Percentiles rank a stretch among this genome's conserved stretches.
Conservation (phyloP, 129 eudicot genomes). For the Rutidosis leptorrhynchoides region DNA sequence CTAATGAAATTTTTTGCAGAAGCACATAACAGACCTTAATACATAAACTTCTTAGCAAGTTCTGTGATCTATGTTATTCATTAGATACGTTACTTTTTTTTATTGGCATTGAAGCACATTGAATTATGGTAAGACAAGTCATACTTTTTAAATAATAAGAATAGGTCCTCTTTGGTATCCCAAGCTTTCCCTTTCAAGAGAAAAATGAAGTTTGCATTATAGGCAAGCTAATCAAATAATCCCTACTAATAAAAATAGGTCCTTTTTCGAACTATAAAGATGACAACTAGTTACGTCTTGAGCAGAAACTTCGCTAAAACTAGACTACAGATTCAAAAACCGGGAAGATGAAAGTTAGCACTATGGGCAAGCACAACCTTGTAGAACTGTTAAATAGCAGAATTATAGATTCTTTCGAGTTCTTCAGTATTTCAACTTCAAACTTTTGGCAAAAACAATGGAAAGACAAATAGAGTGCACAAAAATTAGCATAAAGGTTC, state of each 20-base stretch:
- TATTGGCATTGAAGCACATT: not conserved
- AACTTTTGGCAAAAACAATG: not conserved
- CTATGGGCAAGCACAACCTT: not conserved
- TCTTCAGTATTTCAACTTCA: not conserved
- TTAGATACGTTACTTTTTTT: not conserved
- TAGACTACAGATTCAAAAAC: too few species aligned
- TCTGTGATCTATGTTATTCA: not conserved
- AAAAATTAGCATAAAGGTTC: not conserved
- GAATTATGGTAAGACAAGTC: not conserved
- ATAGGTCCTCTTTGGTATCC: not conserved
- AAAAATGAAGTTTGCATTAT: not conserved
- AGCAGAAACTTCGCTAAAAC: too few species aligned
- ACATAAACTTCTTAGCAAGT: conserved; percentile 17
- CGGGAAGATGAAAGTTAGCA: too few species aligned
- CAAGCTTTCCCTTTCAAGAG: not conserved
- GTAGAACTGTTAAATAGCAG: not conserved
- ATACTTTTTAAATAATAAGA: not conserved
- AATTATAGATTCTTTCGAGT: conserved; percentile 2
- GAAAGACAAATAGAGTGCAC: not conserved
- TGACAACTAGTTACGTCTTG: too few species aligned
- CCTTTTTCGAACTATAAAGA: too few species aligned
- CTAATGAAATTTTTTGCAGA: not conserved
- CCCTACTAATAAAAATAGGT: too few species aligned
- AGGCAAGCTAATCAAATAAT: too few species aligned
- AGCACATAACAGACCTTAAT: not conserved